Percentiles rank a stretch among this genome's conserved stretches.
phyloP scores from a whole-genome alignment of 495 filamentous ascomycete genomes.

The Neurospora sp. region DNA sequence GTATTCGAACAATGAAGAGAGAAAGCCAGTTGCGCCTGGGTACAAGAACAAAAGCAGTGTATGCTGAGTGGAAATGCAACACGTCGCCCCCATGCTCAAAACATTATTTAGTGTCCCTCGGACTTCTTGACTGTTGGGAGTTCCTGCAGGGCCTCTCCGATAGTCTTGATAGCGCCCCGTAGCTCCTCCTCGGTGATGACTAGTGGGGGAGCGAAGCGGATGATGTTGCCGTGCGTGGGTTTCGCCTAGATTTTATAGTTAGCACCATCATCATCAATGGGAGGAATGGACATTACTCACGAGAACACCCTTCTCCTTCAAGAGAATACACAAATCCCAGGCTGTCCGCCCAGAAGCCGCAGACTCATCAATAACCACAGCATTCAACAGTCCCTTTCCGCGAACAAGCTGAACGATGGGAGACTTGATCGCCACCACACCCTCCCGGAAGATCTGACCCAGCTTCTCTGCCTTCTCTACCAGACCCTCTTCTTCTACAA shows the following conservation, averaged over 20 bases:
- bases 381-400: conserved; percentile 92
- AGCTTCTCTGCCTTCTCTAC: conserved; percentile 70
- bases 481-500: conserved; percentile 85
- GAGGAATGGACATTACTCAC: conserved; percentile 38
- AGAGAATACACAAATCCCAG: conserved; percentile 94
- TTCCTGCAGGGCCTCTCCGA: conserved; percentile 66
- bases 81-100: neutral
- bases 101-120: conserved; percentile 15
- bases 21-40: neutral
- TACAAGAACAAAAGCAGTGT: neutral
- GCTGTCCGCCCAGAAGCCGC: conserved; percentile 75
- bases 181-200: conserved; percentile 85
- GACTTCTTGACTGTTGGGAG: conserved; percentile 32
- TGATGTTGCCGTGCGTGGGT: conserved; percentile 97
- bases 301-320: conserved; percentile 92
- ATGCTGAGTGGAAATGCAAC: neutral
- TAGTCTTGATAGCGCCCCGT: conserved; percentile 58
- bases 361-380: conserved; percentile 90
- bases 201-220: conserved; percentile 81
- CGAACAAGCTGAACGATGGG: conserved; percentile 76
- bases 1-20: neutral
- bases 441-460: conserved; percentile 75
- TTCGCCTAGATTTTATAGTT: conserved; percentile 56
- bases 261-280: neutral
- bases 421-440: conserved; percentile 56